Conservation (phyloP, 345 rosid species). For the Psidium friedrichsthalianum region DNA sequence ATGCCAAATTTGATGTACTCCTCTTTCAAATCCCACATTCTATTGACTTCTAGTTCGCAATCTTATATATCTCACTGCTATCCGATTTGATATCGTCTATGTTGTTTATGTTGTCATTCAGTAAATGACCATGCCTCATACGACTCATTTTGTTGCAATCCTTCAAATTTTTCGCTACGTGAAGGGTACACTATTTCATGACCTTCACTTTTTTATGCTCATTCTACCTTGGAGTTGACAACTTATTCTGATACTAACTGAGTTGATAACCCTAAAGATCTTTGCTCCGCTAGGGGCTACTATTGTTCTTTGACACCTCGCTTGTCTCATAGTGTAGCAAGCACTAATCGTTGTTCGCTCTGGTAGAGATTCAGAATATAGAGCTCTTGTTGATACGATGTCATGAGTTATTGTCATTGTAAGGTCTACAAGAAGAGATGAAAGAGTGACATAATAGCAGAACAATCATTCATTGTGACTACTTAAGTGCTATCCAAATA, state of each 20-base stretch:
- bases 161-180: neutral
- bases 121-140: neutral
- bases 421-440: neutral
- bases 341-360: neutral
- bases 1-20: neutral
- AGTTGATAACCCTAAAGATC: rapidly evolving
- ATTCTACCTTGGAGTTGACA: neutral
- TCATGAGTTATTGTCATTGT: neutral
- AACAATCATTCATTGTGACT: neutral
- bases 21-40: neutral
- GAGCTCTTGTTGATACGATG: neutral
- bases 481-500: rapidly evolving
- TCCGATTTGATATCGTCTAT: neutral
- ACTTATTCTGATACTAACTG: rapidly evolving
- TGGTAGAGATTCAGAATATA: rapidly evolving
- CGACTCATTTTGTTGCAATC: neutral
- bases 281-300: neutral
- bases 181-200: neutral
- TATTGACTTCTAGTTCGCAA: rapidly evolving
- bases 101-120: rapidly evolving
- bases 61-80: neutral
- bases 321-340: neutral
- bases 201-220: neutral
- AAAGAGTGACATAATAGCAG: neutral
- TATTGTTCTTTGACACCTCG: neutral